Conservation (phyloP, 2,329 filamentous ascomycete genomes). For the Keithomyces neogunnii region DNA sequence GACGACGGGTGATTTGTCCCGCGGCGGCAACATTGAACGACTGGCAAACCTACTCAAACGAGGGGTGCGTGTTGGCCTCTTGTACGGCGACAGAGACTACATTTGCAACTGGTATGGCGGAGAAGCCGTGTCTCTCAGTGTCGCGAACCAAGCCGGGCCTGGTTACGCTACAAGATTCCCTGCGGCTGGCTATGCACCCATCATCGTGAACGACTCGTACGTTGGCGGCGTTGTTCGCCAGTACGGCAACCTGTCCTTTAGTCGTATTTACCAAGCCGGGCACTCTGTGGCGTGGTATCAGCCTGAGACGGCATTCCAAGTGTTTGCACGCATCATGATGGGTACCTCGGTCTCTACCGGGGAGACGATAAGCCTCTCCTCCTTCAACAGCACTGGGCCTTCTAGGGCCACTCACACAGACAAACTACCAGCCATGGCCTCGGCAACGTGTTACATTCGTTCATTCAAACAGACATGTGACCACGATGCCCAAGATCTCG, state of each 20-base stretch:
- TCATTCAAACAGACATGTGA: slow-evolving; percentile 41
- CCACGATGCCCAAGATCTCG: slow-evolving; percentile 37
- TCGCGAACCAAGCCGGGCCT: slow-evolving; percentile 40
- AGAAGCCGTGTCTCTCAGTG: slow-evolving; percentile 58
- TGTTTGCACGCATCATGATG: slow-evolving; percentile 52
- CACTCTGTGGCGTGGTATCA: slow-evolving; percentile 56
- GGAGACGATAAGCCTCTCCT: slow-evolving; percentile 38
- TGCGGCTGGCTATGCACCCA: slow-evolving; percentile 61
- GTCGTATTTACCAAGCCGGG: slow-evolving; percentile 57
- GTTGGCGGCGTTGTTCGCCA: slow-evolving; percentile 67
- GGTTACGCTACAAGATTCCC: slow-evolving; percentile 48
- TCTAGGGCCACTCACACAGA: slow-evolving; percentile 43
- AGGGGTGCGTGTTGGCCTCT: slow-evolving; percentile 60
- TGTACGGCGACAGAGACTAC: slow-evolving; percentile 60
- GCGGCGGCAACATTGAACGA: slow-evolving; percentile 49
- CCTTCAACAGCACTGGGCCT: slow-evolving; percentile 49
- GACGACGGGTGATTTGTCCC: slow-evolving; percentile 52
- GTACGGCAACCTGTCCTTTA: slow-evolving; percentile 65
- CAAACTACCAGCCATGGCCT: slow-evolving; percentile 36
- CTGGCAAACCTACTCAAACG: slow-evolving; percentile 52
- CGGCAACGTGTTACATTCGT: slow-evolving; percentile 53
- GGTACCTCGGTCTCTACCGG: slow-evolving; percentile 49
- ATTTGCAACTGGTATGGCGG: slow-evolving; percentile 66
- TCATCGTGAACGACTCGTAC: slow-evolving; percentile 59
- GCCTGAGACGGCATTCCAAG: slow-evolving; percentile 48